Conservation (phyloP, 257 asterid species). For the Ligustrum vulgare region DNA sequence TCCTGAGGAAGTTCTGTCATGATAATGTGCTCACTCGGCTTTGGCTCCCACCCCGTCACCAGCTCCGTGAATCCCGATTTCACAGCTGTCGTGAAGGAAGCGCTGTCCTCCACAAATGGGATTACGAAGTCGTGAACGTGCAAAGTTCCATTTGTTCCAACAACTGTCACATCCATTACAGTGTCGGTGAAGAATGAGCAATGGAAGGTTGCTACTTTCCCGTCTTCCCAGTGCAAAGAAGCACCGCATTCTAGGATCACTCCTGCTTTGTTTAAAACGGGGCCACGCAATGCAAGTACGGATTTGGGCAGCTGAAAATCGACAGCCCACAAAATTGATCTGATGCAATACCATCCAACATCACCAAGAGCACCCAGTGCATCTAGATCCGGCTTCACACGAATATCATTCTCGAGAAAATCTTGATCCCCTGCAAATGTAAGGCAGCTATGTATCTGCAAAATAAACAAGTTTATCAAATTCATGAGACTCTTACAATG, state of each 20-base stretch:
- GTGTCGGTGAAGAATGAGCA: constrained; percentile 66
- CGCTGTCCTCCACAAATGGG: constrained; percentile 55
- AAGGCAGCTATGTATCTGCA: constrained; percentile 53
- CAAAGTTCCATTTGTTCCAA: constrained; percentile 58
- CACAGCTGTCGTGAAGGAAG: constrained; percentile 40
- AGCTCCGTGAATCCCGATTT: constrained; percentile 39
- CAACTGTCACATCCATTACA: constrained; percentile 56
- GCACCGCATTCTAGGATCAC: constrained; percentile 65
- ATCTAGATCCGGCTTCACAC: constrained; percentile 71
- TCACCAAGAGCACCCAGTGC: constrained; percentile 80
- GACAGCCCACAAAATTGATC: constrained; percentile 72
- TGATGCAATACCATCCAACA: constrained; percentile 70
- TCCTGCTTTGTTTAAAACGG: constrained; percentile 51
- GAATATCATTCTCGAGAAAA: constrained; percentile 58
- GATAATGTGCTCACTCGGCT: constrained; percentile 47
- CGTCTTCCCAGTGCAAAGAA: constrained; percentile 63
- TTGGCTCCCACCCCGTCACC: constrained; percentile 49
- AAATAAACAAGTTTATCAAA: background rate
- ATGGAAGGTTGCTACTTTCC: constrained; percentile 61
- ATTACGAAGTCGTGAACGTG: constrained; percentile 55
- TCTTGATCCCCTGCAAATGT: constrained; percentile 35
- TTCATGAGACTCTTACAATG: no score
- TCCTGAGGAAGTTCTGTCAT: constrained; percentile 69
- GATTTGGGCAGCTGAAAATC: constrained; percentile 60
- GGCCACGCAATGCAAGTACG: constrained; percentile 46